These are phyloP conservation scores for Arthrobotrys iridis DNA, from an alignment of 2,329 filamentous ascomycete species.

Conservation along the genomic window DNA sequence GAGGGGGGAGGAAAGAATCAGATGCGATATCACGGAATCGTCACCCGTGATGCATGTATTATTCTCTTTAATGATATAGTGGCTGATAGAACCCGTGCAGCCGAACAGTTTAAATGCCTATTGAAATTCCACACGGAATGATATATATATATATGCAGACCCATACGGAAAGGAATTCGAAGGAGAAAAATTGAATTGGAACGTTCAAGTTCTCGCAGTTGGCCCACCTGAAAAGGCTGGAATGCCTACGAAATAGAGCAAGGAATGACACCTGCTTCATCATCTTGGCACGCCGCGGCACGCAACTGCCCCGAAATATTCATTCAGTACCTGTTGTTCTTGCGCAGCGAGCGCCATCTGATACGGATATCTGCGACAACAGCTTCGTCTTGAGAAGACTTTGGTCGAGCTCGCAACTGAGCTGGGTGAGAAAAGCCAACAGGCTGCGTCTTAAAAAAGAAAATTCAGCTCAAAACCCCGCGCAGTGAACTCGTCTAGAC, in stretches of 20 bases:
- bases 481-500: constrained; percentile 33
- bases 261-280: constrained; percentile 20
- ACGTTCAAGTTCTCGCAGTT: background rate
- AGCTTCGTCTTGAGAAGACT: background rate
- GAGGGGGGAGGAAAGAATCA: background rate
- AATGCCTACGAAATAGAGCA: constrained; percentile 24
- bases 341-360: background rate
- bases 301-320: constrained; percentile 2
- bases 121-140: background rate
- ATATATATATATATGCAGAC: constrained; percentile 5
- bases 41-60: background rate
- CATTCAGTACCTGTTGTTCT: background rate
- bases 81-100: background rate
- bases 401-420: background rate
- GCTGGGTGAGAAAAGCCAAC: constrained; percentile 11
- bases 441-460: constrained; percentile 36
- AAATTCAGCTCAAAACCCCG: constrained; percentile 55
- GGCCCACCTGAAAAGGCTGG: constrained; percentile 11
- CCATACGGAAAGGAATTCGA: background rate
- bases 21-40: background rate
- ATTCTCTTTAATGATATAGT: constrained; percentile 2
- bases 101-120: background rate
- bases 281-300: constrained; percentile 20
- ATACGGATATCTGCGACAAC: constrained; percentile 9
- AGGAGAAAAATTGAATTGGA: constrained; percentile 15